A percentile compares a stretch with the other conserved stretches of the same genome.
phyloP scores from a whole-genome alignment of 2,329 filamentous ascomycete genomes.

The Xylariaceae sp. region DNA sequence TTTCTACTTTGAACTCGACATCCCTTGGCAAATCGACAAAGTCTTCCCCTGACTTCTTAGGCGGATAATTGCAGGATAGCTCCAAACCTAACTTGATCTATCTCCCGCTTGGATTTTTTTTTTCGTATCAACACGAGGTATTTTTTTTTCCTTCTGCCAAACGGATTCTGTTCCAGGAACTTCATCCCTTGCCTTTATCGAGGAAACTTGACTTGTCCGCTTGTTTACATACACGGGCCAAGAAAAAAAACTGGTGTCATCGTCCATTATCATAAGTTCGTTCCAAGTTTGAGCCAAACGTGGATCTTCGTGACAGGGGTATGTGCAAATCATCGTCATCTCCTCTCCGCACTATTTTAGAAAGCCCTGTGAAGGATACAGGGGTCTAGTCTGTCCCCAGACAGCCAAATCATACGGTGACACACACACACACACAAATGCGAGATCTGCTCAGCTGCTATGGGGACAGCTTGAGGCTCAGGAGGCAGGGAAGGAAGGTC shows the following conservation, averaged over 20 bases:
- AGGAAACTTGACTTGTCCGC: not conserved
- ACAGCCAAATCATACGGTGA: not conserved
- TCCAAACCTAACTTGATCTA: not conserved
- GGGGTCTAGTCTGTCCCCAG: conserved; percentile 2
- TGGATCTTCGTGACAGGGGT: conserved; percentile 20
- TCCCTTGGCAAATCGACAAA: not conserved
- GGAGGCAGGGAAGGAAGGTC: not conserved
- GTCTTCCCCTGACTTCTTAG: not conserved
- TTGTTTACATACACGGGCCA: not conserved
- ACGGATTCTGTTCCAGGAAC: not conserved
- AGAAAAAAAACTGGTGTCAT: not conserved
- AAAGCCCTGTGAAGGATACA: conserved; percentile 22
- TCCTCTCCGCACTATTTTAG: not conserved
- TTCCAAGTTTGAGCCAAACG: conserved; percentile 18
- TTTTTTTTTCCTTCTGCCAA: not conserved
- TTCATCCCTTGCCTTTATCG: not conserved
- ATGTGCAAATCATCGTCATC: conserved; percentile 29
- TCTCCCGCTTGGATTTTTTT: not conserved
- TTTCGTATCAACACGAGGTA: not conserved
- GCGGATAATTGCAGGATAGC: not conserved
- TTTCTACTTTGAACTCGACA: not conserved
- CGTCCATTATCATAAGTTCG: no score
- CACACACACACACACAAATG: not conserved
- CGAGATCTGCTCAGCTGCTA: no score
- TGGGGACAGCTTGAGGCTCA: conserved; percentile 23